Evolutionary conservation across 768 basidiomycete species (phyloP).

Genomic region (Kwoniella sp.): DNA sequence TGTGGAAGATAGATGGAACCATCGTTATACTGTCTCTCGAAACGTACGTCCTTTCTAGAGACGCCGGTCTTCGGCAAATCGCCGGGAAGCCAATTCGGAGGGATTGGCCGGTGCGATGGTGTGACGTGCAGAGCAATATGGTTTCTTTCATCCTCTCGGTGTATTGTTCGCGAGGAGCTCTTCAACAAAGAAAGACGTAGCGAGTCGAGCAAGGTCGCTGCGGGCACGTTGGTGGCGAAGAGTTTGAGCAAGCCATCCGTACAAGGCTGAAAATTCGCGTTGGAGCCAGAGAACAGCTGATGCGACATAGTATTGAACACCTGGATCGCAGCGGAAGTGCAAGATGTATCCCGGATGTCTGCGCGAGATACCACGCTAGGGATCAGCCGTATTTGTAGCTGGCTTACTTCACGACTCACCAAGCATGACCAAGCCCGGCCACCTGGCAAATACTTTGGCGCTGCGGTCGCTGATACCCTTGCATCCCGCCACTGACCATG

Average conservation of each 20-base stretch:
- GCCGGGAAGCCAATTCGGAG: constrained; percentile 9
- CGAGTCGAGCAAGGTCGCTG: constrained; percentile 11
- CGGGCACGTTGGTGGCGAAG: constrained; percentile 16
- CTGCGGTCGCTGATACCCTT: constrained; percentile 25
- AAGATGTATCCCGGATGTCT: constrained; percentile 42
- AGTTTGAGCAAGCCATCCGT: constrained; percentile 24
- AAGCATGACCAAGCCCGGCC: constrained; percentile 36
- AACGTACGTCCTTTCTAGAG: neutral
- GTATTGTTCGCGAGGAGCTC: neutral
- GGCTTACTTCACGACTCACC: constrained; percentile 22
- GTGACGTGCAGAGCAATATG: constrained; percentile 10
- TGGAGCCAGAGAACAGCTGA: constrained; percentile 17
- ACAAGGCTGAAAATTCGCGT: constrained; percentile 34
- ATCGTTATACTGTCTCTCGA: neutral
- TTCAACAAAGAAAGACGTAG: constrained; percentile 17
- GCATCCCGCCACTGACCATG: constrained; percentile 30
- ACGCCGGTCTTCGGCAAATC: neutral
- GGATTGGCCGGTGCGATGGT: constrained; percentile 1
- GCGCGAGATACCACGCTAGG: neutral
- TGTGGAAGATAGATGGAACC: constrained; percentile 20
- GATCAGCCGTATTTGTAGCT: neutral
- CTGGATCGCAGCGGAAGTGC: constrained; percentile 22
- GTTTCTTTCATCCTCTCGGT: neutral
- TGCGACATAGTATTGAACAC: constrained; percentile 30
- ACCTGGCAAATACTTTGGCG: constrained; percentile 29